These are phyloP conservation scores for Linderniella brevidens DNA, from an alignment of 257 asterid genomes.

Conservation along the genomic window DNA sequence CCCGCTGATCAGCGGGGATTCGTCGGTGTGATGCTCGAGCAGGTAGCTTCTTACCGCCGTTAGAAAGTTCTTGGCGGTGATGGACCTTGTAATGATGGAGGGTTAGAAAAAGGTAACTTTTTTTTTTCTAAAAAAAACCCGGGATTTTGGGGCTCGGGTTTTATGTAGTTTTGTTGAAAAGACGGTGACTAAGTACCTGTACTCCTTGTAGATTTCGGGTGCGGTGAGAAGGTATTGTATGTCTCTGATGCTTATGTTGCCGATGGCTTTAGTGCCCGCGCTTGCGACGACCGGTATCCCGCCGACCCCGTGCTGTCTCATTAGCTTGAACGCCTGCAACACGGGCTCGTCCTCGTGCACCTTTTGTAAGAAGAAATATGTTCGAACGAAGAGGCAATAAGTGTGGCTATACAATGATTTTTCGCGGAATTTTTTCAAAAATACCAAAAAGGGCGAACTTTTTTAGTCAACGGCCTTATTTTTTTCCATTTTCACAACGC, in stretches of 20 bases:
- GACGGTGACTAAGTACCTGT: conserved; percentile 28
- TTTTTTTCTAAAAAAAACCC: background rate
- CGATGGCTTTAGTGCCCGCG: conserved; percentile 62
- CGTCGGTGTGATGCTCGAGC: conserved; percentile 26
- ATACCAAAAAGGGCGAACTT: too few species aligned
- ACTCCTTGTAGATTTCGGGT: conserved; percentile 81
- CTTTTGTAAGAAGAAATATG: conserved; percentile 16
- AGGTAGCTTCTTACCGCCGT: conserved; percentile 42
- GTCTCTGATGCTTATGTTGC: conserved; percentile 93
- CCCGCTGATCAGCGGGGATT: conserved; percentile 28
- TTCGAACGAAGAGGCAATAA: background rate
- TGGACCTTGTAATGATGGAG: conserved; percentile 37
- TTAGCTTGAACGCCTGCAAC: conserved; percentile 80
- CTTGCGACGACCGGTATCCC: conserved; percentile 77
- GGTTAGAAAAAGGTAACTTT: background rate
- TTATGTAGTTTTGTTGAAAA: too few species aligned
- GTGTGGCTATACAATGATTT: background rate
- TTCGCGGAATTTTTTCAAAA: too few species aligned
- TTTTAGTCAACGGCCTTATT: too few species aligned
- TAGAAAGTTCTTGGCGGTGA: conserved; percentile 76
- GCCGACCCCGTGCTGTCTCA: conserved; percentile 87
- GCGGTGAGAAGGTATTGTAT: conserved; percentile 87
- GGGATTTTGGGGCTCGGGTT: background rate
- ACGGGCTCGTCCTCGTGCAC: conserved; percentile 86
- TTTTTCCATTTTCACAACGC: too few species aligned